These are phyloP conservation scores for Solanum phureja DNA, from an alignment of 257 asterid genomes.

Conservation along the genomic window DNA sequence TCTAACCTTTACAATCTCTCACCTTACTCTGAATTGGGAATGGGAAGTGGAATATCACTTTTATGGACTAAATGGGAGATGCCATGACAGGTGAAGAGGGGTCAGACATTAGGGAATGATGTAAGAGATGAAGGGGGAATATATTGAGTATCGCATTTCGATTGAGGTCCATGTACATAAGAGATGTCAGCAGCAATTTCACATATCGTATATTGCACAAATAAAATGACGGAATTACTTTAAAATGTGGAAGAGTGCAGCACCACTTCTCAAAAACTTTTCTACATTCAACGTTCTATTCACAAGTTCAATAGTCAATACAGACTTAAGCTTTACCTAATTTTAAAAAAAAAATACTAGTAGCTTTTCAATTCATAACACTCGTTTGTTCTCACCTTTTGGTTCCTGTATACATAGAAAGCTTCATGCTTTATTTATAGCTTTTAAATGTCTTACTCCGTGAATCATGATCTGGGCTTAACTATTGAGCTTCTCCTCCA, in stretches of 20 bases:
- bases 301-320: not conserved
- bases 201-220: not conserved
- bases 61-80: not conserved
- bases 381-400: not conserved
- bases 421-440: not conserved
- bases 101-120: not conserved
- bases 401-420: not conserved
- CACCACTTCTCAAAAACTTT: not conserved
- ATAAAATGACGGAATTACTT: not conserved
- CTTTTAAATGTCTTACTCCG: not conserved
- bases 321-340: not conserved
- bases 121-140: not conserved
- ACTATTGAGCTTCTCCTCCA: constrained; percentile 3
- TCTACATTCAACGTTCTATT: not conserved
- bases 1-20: not conserved
- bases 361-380: not conserved
- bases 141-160: not conserved
- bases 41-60: not conserved
- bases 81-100: not conserved
- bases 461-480: constrained; percentile 2
- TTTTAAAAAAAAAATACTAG: not conserved
- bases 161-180: not conserved
- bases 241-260: not conserved
- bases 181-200: not conserved
- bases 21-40: not conserved